A percentile compares a stretch with the other conserved stretches of the same genome.
Evolutionary conservation across 1,139 yeast species (phyloP).

Genomic region (Candida neerlandica): DNA sequence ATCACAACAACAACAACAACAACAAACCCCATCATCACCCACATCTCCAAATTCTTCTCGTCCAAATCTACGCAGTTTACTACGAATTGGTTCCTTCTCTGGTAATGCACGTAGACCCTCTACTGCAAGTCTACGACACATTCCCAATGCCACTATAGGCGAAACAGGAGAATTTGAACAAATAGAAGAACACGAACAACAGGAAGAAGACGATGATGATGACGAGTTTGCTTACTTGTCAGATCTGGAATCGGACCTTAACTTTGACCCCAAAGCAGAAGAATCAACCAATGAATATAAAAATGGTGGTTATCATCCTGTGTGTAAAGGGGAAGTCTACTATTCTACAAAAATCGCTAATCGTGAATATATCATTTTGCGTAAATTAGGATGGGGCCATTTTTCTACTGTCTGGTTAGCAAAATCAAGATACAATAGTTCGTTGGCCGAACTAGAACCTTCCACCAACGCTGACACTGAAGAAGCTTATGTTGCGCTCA

Average conservation of each 20-base stretch:
- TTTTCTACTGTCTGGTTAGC: constrained; percentile 91
- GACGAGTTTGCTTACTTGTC: constrained; percentile 14
- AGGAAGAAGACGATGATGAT: constrained; percentile 7
- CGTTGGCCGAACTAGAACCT: constrained; percentile 7
- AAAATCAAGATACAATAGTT: constrained; percentile 32
- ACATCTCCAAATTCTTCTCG: constrained; percentile 1
- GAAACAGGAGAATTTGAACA: neutral
- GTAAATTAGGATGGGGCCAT: constrained; percentile 81
- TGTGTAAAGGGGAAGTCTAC: constrained; percentile 41
- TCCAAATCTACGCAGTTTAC: constrained; percentile 15
- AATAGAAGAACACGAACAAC: neutral
- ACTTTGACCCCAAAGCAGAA: constrained; percentile 39
- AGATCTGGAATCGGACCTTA: constrained; percentile 28
- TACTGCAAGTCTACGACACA: constrained; percentile 10
- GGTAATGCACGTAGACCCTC: constrained; percentile 12
- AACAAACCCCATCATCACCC: constrained; percentile 3
- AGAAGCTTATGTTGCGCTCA: constrained; percentile 44
- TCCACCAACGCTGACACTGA: constrained; percentile 9
- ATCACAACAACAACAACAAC: constrained; percentile 1
- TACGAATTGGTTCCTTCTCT: constrained; percentile 19
- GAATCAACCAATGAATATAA: constrained; percentile 41
- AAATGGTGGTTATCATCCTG: constrained; percentile 48
- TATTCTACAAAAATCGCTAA: constrained; percentile 28
- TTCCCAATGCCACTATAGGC: neutral
- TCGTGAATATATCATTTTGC: constrained; percentile 33